A percentile compares a stretch with the other conserved stretches of the same genome.
Conservation (phyloP, 352 stramenopile species). For the Pythium plurisporium region DNA sequence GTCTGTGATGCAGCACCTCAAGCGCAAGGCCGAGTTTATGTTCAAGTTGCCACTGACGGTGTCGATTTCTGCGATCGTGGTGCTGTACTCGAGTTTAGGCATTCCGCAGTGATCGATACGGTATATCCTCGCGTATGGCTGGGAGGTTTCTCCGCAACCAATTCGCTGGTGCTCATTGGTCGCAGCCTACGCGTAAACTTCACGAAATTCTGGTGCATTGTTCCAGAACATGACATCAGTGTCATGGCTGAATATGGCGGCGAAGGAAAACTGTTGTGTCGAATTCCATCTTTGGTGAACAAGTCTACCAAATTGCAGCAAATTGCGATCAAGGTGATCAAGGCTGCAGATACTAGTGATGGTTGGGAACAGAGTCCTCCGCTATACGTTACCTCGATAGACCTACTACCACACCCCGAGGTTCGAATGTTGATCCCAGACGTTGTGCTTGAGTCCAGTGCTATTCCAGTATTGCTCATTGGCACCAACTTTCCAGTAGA, state of each 20-base stretch:
- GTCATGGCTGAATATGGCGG: background rate
- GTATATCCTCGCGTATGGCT: background rate
- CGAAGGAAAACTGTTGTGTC: background rate
- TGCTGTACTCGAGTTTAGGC: background rate
- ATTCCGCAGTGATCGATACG: background rate
- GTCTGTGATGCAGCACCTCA: constrained; percentile 8
- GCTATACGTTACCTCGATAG: background rate
- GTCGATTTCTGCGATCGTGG: constrained; percentile 8
- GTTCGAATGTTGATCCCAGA: background rate
- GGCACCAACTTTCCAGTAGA: background rate
- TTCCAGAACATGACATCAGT: background rate
- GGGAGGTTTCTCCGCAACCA: background rate
- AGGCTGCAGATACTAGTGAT: too few relatives aligned
- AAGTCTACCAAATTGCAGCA: background rate
- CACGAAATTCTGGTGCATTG: background rate
- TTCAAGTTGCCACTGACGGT: constrained; percentile 14
- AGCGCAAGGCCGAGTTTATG: background rate
- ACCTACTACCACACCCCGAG: background rate
- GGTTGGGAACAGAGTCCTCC: too few relatives aligned
- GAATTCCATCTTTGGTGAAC: background rate
- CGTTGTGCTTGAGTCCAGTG: background rate
- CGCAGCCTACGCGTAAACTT: background rate
- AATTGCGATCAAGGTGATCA: background rate
- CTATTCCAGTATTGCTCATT: background rate
- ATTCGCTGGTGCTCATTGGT: background rate